Evolutionary conservation across 2,329 filamentous ascomycete genomes (phyloP), one percentile per base, ranked within the genome.

Genomic region (Teratosphaeria epicoccoides): DNA sequence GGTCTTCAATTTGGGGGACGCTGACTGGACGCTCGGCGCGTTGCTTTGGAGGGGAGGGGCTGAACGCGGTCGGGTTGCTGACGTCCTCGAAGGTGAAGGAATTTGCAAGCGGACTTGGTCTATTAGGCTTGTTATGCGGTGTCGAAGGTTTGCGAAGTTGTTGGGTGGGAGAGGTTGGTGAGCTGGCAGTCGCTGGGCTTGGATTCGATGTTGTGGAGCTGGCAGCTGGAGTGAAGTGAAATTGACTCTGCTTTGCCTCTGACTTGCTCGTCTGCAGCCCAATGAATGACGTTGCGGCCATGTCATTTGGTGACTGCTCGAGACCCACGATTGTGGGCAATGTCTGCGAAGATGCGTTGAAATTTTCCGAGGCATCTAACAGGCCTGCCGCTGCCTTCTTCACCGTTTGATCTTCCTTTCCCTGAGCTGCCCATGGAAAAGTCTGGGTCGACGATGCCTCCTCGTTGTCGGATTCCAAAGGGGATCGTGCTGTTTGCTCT

Each of bases 81-180:
- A 33, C 54, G 28, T 59, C 57, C 2, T 56, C 55, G 28, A 48
- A 47, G 11, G 53, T 37, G 60, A 63, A 63, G 2, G 63, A 66
- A 47, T 66, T 60, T 24, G 62, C 61, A 14, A 68, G 54, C 11
- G 66, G 66, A 49, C 65, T 68, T 11, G 66, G 64, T 43, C 59
- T 61, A 52, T 63, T 63, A 2, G 65, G 64, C 51, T 65, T 57
- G 7, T 55, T 58, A 53, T 50, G 24, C 14, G 29, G 14, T 28
- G 29, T 43, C 12, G 43, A 40, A 20, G 46, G 46, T 22, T 40
- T 40, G 33, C 33, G 33, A 43, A 46, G 43, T 52, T 49, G 33
- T 22, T 40, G 37, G 22, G 45, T 43, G 23, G 49, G 46, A 47
- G 46, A 17, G 10, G 24, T 43, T 20, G 47, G 43, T 40, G 57